Conservation (phyloP, 441 rosid species). For the Adansonia gregorii region DNA sequence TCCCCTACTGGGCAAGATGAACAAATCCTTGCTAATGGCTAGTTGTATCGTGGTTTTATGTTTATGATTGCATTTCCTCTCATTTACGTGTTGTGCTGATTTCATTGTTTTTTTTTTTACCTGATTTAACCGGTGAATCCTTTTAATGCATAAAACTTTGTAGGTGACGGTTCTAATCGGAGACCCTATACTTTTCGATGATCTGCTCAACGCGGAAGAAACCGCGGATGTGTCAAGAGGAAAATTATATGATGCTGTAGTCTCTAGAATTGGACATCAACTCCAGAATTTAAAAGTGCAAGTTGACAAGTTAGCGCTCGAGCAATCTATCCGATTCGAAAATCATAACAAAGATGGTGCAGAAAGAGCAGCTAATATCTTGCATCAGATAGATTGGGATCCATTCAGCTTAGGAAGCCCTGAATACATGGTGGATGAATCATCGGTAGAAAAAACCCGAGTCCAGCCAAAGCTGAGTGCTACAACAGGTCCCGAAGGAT, state of each 20-base stretch:
- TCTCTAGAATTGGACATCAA: slow-evolving; percentile 70
- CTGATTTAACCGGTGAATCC: neutral
- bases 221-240: slow-evolving; percentile 54
- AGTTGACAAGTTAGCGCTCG: slow-evolving; percentile 65
- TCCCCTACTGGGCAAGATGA: neutral
- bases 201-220: slow-evolving; percentile 55
- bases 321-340: slow-evolving; percentile 42
- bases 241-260: slow-evolving; percentile 77
- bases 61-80: neutral
- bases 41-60: neutral
- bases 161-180: slow-evolving; percentile 91
- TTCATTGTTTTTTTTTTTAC: neutral
- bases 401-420: slow-evolving; percentile 52
- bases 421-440: slow-evolving; percentile 28
- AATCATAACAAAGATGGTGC: slow-evolving; percentile 27
- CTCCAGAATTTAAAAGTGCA: slow-evolving; percentile 58
- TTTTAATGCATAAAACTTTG: neutral
- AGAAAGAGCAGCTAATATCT: slow-evolving; percentile 44
- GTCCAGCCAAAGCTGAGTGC: slow-evolving; percentile 17
- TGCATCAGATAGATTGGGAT: slow-evolving; percentile 64
- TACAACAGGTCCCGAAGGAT: slow-evolving; percentile 11
- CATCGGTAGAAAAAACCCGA: slow-evolving; percentile 3
- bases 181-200: slow-evolving; percentile 61
- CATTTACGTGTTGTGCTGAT: neutral
- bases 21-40: slow-evolving; percentile 1